Percentiles rank a stretch among this genome's conserved stretches.
phyloP scores from a whole-genome alignment of 1,284 basidiomycete species.

The Trichosporon ovoides region DNA sequence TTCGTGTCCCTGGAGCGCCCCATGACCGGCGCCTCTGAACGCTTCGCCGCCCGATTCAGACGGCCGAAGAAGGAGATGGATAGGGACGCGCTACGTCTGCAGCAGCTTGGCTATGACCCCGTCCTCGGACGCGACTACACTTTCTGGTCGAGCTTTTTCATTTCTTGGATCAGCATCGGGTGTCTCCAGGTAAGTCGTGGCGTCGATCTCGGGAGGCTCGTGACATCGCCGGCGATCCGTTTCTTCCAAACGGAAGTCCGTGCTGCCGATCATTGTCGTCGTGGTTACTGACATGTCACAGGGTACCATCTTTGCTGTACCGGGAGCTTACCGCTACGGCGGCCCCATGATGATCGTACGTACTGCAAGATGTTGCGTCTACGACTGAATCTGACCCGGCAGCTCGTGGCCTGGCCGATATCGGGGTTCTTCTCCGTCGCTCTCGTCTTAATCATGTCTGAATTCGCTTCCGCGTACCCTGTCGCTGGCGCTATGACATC shows the following conservation, averaged over 20 bases:
- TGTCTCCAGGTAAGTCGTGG: conserved; percentile 34
- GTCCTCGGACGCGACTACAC: conserved; percentile 47
- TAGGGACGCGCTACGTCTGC: conserved; percentile 36
- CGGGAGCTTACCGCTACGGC: conserved; percentile 43
- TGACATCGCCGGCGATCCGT: too few relatives aligned
- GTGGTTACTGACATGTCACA: conserved; percentile 11
- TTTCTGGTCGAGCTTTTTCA: conserved; percentile 46
- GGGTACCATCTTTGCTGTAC: conserved; percentile 45
- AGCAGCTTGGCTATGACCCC: conserved; percentile 46
- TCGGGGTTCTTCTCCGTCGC: conserved; percentile 36
- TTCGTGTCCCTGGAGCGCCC: conserved; percentile 4
- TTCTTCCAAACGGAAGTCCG: too few relatives aligned
- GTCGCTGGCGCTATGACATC: conserved; percentile 48
- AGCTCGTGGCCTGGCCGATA: conserved; percentile 47
- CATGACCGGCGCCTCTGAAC: conserved; percentile 10
- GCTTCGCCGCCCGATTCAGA: conserved; percentile 1
- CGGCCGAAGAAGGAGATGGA: conserved; percentile 27
- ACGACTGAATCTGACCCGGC: conserved; percentile 6
- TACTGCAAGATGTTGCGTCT: background rate
- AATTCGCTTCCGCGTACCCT: conserved; percentile 47
- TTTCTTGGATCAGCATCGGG: conserved; percentile 44
- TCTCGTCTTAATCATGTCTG: conserved; percentile 40
- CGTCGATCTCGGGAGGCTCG: too few relatives aligned
- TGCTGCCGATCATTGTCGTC: too few relatives aligned
- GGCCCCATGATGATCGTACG: conserved; percentile 45